Conservation (phyloP, 192 early-diverging fungal genomes). For the Backusella tarrabulga region DNA sequence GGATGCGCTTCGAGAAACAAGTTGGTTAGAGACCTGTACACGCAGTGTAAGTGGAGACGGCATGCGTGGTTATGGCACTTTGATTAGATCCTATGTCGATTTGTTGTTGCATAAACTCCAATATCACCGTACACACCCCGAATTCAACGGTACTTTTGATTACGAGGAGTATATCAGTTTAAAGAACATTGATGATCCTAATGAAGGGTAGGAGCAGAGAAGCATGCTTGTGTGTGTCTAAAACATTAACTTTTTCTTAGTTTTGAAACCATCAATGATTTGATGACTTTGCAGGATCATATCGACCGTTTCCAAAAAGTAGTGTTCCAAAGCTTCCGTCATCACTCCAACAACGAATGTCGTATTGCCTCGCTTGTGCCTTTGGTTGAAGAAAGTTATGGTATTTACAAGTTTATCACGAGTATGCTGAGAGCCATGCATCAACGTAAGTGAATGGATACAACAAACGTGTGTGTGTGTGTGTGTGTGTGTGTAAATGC, state of each 20-base stretch:
- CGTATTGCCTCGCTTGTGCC: conserved; percentile 94
- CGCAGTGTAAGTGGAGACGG: conserved; percentile 52
- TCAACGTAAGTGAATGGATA: conserved; percentile 50
- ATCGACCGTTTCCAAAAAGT: conserved; percentile 90
- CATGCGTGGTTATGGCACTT: conserved; percentile 64
- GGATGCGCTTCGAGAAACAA: conserved; percentile 76
- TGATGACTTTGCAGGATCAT: conserved; percentile 89
- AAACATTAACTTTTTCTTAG: conserved; percentile 32
- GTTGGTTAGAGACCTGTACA: conserved; percentile 80
- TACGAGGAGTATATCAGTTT: conserved; percentile 96
- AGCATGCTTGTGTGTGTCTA: too few species aligned
- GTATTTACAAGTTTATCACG: conserved; percentile 94
- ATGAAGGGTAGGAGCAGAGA: conserved; percentile 73
- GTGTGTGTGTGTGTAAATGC: too few species aligned
- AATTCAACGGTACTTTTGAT: conserved; percentile 94
- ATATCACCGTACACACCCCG: conserved; percentile 87
- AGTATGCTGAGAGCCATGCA: conserved; percentile 98
- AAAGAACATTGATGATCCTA: conserved; percentile 94
- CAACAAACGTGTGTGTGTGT: too few species aligned
- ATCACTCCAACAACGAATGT: conserved; percentile 87
- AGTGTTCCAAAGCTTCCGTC: conserved; percentile 82
- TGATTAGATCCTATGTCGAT: conserved; percentile 90
- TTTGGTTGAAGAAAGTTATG: conserved; percentile 94
- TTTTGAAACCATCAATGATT: conserved; percentile 95
- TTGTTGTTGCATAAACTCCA: conserved; percentile 89